A percentile compares a stretch with the other conserved stretches of the same genome.
phyloP scores from a whole-genome alignment of 1,284 basidiomycete species.

The Meira miltonrushii region DNA sequence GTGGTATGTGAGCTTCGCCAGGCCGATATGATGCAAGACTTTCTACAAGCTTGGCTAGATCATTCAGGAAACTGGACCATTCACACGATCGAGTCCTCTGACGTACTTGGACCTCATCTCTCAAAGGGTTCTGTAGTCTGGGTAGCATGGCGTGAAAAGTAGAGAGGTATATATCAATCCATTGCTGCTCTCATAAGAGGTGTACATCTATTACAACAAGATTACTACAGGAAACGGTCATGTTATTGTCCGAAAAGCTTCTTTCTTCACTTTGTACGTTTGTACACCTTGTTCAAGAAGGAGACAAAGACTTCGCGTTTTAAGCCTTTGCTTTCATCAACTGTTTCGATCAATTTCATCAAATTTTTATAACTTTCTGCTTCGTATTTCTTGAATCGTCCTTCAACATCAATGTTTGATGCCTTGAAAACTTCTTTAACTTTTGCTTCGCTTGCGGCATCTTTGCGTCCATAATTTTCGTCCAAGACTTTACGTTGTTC shows the following conservation, averaged over 20 bases:
- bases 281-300: constrained; percentile 78
- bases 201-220: background rate
- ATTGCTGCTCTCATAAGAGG: too few relatives aligned
- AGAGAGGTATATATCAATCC: background rate
- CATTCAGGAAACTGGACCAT: background rate
- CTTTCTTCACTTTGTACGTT: constrained; percentile 54
- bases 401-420: constrained; percentile 61
- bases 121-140: constrained; percentile 11
- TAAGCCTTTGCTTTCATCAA: constrained; percentile 57
- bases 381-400: constrained; percentile 73
- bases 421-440: constrained; percentile 76
- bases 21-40: constrained; percentile 26
- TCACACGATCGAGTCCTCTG: background rate
- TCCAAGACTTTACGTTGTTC: constrained; percentile 61
- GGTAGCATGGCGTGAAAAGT: constrained; percentile 10
- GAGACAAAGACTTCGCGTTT: constrained; percentile 74
- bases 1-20: constrained; percentile 39
- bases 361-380: constrained; percentile 62
- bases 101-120: constrained; percentile 8
- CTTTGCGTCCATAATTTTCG: constrained; percentile 81
- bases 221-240: background rate
- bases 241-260: background rate
- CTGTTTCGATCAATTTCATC: constrained; percentile 41
- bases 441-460: constrained; percentile 61
- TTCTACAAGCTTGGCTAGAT: constrained; percentile 28